Percentiles rank a stretch among this genome's conserved stretches.
Evolutionary conservation across 306 rosid genomes (phyloP).

Genomic region (Sicyos edulis): DNA sequence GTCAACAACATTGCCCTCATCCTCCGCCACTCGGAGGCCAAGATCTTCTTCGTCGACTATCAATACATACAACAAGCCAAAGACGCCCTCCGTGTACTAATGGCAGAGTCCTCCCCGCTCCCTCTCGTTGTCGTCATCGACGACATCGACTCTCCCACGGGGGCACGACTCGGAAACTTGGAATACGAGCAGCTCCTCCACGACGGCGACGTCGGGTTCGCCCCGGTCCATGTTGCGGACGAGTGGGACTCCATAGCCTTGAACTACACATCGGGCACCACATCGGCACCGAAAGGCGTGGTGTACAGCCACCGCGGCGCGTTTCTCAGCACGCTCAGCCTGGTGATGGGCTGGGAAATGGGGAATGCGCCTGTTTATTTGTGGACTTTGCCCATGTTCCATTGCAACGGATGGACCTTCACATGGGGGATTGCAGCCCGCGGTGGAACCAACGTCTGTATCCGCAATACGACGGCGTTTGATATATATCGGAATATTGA

Average conservation of each 20-base stretch:
- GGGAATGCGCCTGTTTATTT: conserved; percentile 62
- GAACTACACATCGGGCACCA: conserved; percentile 90
- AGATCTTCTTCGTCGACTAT: conserved; percentile 66
- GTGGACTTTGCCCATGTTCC: conserved; percentile 94
- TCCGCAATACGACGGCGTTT: conserved; percentile 44
- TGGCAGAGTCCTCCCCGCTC: conserved; percentile 20
- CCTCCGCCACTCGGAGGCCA: conserved; percentile 70
- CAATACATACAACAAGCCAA: conserved; percentile 44
- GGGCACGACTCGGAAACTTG: conserved; percentile 53
- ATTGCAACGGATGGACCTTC: conserved; percentile 97
- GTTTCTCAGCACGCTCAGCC: conserved; percentile 61
- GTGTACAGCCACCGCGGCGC: conserved; percentile 91
- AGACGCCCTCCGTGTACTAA: conserved; percentile 47
- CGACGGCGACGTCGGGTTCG: conserved; percentile 37
- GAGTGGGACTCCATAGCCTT: conserved; percentile 75
- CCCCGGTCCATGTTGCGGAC: conserved; percentile 27
- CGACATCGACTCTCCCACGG: conserved; percentile 66
- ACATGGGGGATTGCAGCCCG: conserved; percentile 93
- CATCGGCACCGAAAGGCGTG: conserved; percentile 83
- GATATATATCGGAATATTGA: conserved; percentile 52
- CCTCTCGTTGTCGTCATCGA: conserved; percentile 74
- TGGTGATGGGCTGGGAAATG: conserved; percentile 77
- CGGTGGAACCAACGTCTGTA: conserved; percentile 75
- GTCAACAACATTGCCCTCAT: conserved; percentile 62
- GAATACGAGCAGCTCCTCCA: conserved; percentile 64